Percentiles rank a stretch among this genome's conserved stretches.
phyloP scores from a whole-genome alignment of 2,329 filamentous ascomycete species.

The Teratosphaeria viscida region DNA sequence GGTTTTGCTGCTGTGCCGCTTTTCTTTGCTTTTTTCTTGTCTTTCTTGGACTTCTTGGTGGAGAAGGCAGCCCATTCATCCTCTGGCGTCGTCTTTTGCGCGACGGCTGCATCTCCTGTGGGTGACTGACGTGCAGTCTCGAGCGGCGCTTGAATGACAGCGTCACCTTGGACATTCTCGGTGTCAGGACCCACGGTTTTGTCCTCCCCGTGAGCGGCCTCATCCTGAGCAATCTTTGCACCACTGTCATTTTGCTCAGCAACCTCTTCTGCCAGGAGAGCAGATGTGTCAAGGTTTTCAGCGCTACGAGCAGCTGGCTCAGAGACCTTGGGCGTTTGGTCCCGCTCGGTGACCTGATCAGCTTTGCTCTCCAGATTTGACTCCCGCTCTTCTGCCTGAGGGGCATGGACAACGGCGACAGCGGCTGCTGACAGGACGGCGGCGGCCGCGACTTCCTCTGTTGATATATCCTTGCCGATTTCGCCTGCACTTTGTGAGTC shows the following conservation, averaged over 20 bases:
- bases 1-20: constrained; percentile 4
- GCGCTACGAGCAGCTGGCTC: constrained; percentile 2
- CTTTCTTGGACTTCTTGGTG: constrained; percentile 31
- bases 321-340: background rate
- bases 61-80: constrained; percentile 12
- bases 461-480: background rate
- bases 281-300: background rate
- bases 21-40: constrained; percentile 31
- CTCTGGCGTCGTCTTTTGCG: constrained; percentile 1
- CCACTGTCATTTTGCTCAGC: background rate
- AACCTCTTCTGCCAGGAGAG: background rate
- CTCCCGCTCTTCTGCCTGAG: background rate
- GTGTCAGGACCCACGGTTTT: background rate
- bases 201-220: background rate
- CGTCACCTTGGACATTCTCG: background rate
- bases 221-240: background rate
- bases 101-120: background rate
- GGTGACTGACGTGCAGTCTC: background rate
- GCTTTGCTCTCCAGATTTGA: background rate
- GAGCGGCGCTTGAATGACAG: background rate
- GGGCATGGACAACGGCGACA: background rate
- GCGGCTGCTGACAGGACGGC: background rate
- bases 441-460: background rate
- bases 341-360: background rate
- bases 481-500: background rate